Percentiles rank a stretch among this genome's conserved stretches.
phyloP scores from a whole-genome alignment of 1,284 basidiomycete species.

The Clitocybe nebularis region DNA sequence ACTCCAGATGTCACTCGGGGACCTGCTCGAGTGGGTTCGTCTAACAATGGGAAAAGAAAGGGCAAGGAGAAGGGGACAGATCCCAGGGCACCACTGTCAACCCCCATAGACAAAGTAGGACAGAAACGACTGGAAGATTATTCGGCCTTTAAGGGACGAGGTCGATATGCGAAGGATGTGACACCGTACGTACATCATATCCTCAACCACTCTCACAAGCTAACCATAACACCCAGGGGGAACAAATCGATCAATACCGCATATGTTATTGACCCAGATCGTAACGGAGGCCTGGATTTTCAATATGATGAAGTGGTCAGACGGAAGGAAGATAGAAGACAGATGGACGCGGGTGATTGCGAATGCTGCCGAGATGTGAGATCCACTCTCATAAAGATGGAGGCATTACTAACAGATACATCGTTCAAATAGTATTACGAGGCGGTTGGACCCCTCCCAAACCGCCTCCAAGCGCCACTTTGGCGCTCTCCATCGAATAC shows the following conservation, averaged over 20 bases:
- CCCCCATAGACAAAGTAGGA: slow-evolving; percentile 10
- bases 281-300: slow-evolving; percentile 63
- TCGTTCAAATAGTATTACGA: slow-evolving; percentile 68
- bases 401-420: background rate
- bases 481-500: slow-evolving; percentile 61
- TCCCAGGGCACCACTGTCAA: slow-evolving; percentile 17
- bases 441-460: slow-evolving; percentile 67
- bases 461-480: slow-evolving; percentile 56
- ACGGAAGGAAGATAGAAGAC: slow-evolving; percentile 57
- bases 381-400: slow-evolving; percentile 1
- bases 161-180: slow-evolving; percentile 38
- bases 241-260: slow-evolving; percentile 54
- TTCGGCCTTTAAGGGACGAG: slow-evolving; percentile 46
- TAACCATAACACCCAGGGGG: slow-evolving; percentile 12
- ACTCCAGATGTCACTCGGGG: background rate
- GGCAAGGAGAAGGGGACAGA: slow-evolving; percentile 17
- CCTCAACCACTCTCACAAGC: background rate
- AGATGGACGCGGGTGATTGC: slow-evolving; percentile 77
- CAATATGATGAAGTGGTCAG: slow-evolving; percentile 79
- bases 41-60: slow-evolving; percentile 7
- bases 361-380: slow-evolving; percentile 80
- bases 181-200: slow-evolving; percentile 18
- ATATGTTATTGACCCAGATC: slow-evolving; percentile 63
- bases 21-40: background rate
- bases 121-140: slow-evolving; percentile 34